Base-by-base conservation (phyloP, 805 yeast species). In the Schizosaccharomyces octosporus region DNA sequence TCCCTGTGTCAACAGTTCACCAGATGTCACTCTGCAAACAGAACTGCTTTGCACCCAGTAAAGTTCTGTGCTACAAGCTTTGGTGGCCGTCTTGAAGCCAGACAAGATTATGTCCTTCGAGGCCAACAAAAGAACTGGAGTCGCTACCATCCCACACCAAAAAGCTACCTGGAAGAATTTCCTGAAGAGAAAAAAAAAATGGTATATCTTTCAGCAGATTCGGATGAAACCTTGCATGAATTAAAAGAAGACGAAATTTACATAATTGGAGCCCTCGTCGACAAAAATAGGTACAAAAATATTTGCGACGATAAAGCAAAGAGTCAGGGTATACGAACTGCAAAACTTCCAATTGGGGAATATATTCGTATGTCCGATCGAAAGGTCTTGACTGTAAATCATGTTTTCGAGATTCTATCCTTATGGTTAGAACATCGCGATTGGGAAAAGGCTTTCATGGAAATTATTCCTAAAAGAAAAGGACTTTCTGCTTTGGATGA, bases 261-360 rank as follows among this genome's bases (percentile, higher is more conserved):
- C 66, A 80, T 90, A 55, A 81, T 90, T 60, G 98, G 98, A 9
- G 98, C 97, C 0, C 90, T 90, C 62, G 97, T 90, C 2, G 98
- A 90, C 70, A 90, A 90, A 70, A 94, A 94, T 63, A 79, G 97
- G 66, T 64, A 67, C 61, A 66, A 66, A 71, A 75, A 77, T 64
- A 71, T 90, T 42, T 90, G 98, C 70, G 76, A 80, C 59, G 78
- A 84, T 64, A 93, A 89, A 70, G 97, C 97, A 0, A 77, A 81
- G 65, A 73, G 76, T 63, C 72, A 85, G 65, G 87, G 89, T 0
- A 75, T 90, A 21, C 70, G 75, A 54, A 85, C 93, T 1, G 89
- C 82, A 29, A 78, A 86, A 67, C 76, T 90, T 61, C 98, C 98
- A 4, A 87, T 90, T 62, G 94, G 83, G 62, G 87, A 87, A 70